Base-by-base conservation (phyloP, 768 basidiomycete species). In the Tephrocybe sp. region DNA sequence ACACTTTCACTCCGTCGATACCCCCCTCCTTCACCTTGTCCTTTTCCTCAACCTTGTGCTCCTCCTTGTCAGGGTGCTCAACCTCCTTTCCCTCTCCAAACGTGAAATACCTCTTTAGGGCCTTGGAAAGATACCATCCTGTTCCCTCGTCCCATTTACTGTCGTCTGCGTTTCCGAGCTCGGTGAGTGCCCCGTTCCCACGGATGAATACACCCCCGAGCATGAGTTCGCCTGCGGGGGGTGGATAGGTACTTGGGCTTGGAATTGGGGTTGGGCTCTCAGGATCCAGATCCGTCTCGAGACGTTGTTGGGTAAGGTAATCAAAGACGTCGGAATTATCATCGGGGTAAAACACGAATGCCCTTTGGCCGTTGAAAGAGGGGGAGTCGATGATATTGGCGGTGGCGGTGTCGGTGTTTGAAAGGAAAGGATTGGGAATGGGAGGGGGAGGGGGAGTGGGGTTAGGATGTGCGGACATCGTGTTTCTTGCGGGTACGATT, bases 231-330 rank as follows among this genome's bases (percentile, higher is more conserved):
- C 70, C 75, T 16, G 63, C 51, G 1, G 70, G 65, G 1, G 60
- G 44, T 0, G 69, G 63, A 39, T 60, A 61, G 16, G n/a, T n/a
- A n/a, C n/a, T n/a, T n/a, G n/a, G n/a, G n/a, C n/a, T n/a, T n/a
- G n/a, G n/a, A n/a, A n/a, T n/a, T n/a, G n/a, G n/a, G n/a, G n/a
- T n/a, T n/a, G n/a, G 34, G 14, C 55, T 22, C 19, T 7, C 26
- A 4, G 26, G 26, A 17, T 36, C 11, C 35, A 41, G 14, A 46
- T 32, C 16, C 31, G 40, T 3, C 39, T 42, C 22, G 26, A 42
- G 23, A 9, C 73, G 70, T 40, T 82, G 76, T 63, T 88, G 87
- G 5, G 85, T 85, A 52, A 89, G 77, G 62, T 88, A 89, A 60
- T 87, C 85, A 62, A 74, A 86, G 7, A 68, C 73, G n/a, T 49